These are phyloP conservation scores for Buddleja alternifolia DNA, from an alignment of 257 asterid species.

Conservation along the genomic window DNA sequence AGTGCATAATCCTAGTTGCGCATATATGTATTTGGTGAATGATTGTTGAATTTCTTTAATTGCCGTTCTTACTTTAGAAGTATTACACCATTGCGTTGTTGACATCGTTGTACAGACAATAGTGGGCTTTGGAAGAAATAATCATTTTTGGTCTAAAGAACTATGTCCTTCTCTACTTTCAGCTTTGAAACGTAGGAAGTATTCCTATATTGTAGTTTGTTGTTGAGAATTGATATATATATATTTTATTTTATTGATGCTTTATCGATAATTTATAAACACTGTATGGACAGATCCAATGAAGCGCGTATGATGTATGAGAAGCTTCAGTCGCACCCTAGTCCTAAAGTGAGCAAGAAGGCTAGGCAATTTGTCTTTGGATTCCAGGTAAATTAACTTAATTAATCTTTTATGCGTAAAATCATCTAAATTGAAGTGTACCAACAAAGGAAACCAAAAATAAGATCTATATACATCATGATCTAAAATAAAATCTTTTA, in stretches of 20 bases:
- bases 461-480: not conserved
- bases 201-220: not conserved
- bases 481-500: not conserved
- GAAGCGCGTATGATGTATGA: constrained; percentile 91
- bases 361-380: constrained; percentile 69
- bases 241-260: not conserved
- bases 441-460: not conserved
- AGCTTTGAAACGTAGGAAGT: not conserved
- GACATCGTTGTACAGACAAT: not conserved
- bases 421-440: constrained; percentile 1
- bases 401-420: not conserved
- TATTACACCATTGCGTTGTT: too few relatives aligned
- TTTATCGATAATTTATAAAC: not conserved
- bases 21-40: too few relatives aligned
- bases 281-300: constrained; percentile 48
- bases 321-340: constrained; percentile 87
- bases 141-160: not conserved
- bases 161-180: not conserved
- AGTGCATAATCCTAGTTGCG: too few relatives aligned
- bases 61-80: too few relatives aligned
- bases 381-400: constrained; percentile 63
- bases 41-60: too few relatives aligned
- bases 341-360: constrained; percentile 73
- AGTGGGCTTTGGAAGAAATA: not conserved
- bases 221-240: not conserved